phyloP scores from a whole-genome alignment of 495 filamentous ascomycete genomes.

The Aspergillus affinis region DNA sequence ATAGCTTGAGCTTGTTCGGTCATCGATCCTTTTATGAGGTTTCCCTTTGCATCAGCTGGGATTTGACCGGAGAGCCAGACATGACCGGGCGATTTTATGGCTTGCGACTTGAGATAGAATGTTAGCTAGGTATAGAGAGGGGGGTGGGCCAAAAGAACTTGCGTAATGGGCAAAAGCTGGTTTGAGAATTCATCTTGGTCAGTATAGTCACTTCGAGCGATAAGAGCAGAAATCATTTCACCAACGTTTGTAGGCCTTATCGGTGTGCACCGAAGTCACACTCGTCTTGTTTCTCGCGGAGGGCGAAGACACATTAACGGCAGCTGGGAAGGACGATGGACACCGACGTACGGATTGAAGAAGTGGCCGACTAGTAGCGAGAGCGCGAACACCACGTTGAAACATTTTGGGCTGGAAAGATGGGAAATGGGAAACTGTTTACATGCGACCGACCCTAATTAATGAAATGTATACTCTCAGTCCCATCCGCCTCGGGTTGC shows the following conservation, averaged over 20 bases:
- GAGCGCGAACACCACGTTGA: no score
- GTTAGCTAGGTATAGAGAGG: not conserved
- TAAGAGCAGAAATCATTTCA: not conserved
- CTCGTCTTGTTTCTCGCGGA: not conserved
- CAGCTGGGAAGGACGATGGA: not conserved
- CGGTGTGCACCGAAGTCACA: not conserved
- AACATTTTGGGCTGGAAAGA: no score
- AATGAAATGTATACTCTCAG: not conserved
- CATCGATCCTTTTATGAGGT: constrained; percentile 17
- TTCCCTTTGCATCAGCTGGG: constrained; percentile 18
- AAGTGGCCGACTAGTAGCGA: not conserved
- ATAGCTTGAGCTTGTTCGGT: constrained; percentile 13
- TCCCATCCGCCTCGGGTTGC: not conserved
- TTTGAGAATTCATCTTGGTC: not conserved
- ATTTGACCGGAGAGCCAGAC: constrained; percentile 24
- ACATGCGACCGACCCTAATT: no score
- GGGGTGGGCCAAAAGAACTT: not conserved
- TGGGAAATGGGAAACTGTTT: no score
- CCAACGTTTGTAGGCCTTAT: not conserved
- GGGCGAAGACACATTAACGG: not conserved
- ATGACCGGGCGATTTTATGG: constrained; percentile 14
- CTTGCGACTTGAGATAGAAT: constrained; percentile 15
- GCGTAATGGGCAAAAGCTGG: constrained; percentile 13
- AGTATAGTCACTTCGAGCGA: not conserved
- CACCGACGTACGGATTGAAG: not conserved